Evolutionary conservation across 306 rosid species (phyloP), one percentile per base, ranked within the genome.

Genomic region (Acacia crassicarpa): DNA sequence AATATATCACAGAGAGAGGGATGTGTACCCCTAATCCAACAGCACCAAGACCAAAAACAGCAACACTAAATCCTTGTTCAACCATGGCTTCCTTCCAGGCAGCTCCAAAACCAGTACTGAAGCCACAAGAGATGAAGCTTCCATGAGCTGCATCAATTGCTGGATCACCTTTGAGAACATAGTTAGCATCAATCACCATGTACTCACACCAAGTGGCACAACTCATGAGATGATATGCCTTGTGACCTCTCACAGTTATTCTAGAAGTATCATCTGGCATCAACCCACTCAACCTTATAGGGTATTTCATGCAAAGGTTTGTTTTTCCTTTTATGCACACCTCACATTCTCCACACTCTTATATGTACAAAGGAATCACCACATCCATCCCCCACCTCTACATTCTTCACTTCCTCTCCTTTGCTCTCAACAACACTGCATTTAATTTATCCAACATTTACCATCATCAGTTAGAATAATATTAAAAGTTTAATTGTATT

Each of bases 101-200:
- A 41, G 77, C 83, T 2, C 90, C 90, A 17, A 82, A 82, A 8
- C 90, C 90, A 27, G 85, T 84, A 5, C 86, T 72, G 77, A 84
- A 87, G n/a, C 90, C 90, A 59, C 90, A 87, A 0, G 88, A 79
- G 85, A 87, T 61, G 70, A 87, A 82, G 76, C 86, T 77, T 7
- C 86, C 88, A 9, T 72, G 86, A 25, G 84, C 68, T 0, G 73
- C 74, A 46, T 61, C 2, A 51, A 74, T 15, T 27, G 67, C 41
- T 1, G 79, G 67, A 20, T 75, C 80, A n/a, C 84, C 41, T 49
- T 81, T 87, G 58, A 51, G 38, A 23, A 84, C 67, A 65, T 67
- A 87, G 32, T 54, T 63, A 27, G 59, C 82, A 23, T 84, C 78
- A 19, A 76, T 61, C 8, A 87, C 88, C 70, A 48, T 79, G 83